phyloP scores from a whole-genome alignment of 306 rosid species.

The Sophora flavescens region DNA sequence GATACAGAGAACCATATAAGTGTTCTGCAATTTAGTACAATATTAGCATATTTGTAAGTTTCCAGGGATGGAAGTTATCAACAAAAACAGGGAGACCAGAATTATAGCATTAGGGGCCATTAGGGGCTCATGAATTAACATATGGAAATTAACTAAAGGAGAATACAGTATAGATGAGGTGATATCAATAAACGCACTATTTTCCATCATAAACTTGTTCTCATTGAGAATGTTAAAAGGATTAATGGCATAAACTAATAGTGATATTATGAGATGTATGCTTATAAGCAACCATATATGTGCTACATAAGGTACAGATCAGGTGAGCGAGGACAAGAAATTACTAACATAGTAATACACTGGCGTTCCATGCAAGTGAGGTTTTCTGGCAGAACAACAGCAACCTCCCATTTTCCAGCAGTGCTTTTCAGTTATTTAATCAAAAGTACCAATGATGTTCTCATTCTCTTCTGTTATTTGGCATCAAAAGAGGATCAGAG shows the following conservation, averaged over 20 bases:
- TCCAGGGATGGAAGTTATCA: neutral
- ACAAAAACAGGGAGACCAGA: neutral
- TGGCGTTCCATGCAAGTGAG: slow-evolving; percentile 78
- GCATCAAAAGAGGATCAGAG: slow-evolving; percentile 40
- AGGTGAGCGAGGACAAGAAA: slow-evolving; percentile 44
- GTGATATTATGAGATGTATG: neutral
- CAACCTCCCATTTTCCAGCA: slow-evolving; percentile 85
- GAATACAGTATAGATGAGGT: neutral
- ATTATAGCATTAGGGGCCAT: slow-evolving; percentile 1
- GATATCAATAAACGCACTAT: slow-evolving; percentile 28
- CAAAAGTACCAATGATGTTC: slow-evolving; percentile 42
- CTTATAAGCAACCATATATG: slow-evolving; percentile 5
- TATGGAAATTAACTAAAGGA: neutral
- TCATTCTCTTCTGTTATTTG: slow-evolving; percentile 56
- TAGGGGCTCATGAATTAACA: neutral
- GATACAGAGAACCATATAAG: neutral
- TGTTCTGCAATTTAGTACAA: neutral
- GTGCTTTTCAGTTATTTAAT: slow-evolving; percentile 46
- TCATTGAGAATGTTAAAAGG: neutral
- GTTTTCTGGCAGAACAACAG: slow-evolving; percentile 88
- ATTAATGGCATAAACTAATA: neutral
- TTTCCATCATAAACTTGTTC: slow-evolving; percentile 10
- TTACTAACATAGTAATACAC: slow-evolving; percentile 81
- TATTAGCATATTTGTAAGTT: slow-evolving; percentile 19
- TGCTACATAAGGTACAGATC: slow-evolving; percentile 30